Conservation (phyloP, 371 early-diverging fungal genomes). For the Mucor piriformis region DNA sequence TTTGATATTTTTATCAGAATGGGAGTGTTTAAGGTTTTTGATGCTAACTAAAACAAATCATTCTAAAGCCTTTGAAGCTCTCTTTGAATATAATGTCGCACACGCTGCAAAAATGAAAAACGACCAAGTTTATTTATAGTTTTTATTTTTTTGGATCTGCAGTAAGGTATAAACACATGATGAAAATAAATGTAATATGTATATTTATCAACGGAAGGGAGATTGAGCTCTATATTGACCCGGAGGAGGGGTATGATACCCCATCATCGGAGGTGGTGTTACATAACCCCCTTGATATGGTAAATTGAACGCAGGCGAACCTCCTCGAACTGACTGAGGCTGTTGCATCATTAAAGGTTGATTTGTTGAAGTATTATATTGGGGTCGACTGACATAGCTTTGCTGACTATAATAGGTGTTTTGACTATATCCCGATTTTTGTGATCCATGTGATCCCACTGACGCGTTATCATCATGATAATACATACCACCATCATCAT, state of each 20-base stretch:
- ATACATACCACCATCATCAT: conserved; percentile 18
- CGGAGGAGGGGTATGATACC: background rate
- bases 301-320: conserved; percentile 20
- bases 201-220: conserved; percentile 7
- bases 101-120: too few relatives aligned
- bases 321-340: conserved; percentile 1
- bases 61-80: too few relatives aligned
- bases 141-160: too few relatives aligned
- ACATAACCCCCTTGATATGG: conserved; percentile 8
- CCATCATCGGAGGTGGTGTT: conserved; percentile 9
- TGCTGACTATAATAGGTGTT: conserved; percentile 41
- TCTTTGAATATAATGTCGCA: too few relatives aligned
- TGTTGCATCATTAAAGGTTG: conserved; percentile 23
- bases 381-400: conserved; percentile 20
- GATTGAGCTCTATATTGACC: conserved; percentile 13
- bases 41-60: too few relatives aligned
- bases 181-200: background rate
- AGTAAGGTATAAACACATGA: too few relatives aligned
- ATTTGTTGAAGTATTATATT: conserved; percentile 5
- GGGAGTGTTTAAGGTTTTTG: too few relatives aligned
- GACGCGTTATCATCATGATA: conserved; percentile 33
- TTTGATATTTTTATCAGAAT: too few relatives aligned
- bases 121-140: too few relatives aligned
- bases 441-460: conserved; percentile 24
- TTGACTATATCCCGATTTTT: conserved; percentile 39